A percentile compares a stretch with the other conserved stretches of the same genome.
These are phyloP conservation scores for Pestalotiopsis fici DNA, from an alignment of 2,329 filamentous ascomycete genomes.

Conservation along the genomic window DNA sequence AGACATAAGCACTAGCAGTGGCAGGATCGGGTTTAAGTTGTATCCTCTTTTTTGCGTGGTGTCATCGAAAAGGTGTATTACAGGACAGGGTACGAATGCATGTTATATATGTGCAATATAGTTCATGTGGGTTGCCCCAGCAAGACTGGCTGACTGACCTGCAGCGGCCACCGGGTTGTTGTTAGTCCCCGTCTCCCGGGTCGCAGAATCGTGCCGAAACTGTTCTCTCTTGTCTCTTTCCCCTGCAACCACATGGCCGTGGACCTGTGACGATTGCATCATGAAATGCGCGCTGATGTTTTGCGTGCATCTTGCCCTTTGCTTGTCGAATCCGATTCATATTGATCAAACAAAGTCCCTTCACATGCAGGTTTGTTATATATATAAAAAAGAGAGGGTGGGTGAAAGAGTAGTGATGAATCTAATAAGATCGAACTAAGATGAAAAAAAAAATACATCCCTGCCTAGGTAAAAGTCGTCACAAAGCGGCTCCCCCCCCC, in stretches of 20 bases:
- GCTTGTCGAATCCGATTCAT: not conserved
- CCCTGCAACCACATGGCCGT: not conserved
- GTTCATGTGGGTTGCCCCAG: not conserved
- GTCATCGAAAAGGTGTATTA: no score
- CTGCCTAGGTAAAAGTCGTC: no score
- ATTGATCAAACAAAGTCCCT: no score
- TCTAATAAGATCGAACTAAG: no score
- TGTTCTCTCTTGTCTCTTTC: not conserved
- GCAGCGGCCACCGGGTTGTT: not conserved
- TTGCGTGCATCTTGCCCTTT: not conserved
- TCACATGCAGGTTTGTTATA: no score
- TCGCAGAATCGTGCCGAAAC: not conserved
- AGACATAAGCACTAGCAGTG: not conserved
- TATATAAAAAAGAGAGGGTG: no score
- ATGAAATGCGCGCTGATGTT: not conserved
- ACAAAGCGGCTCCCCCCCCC: no score
- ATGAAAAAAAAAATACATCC: no score
- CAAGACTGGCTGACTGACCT: not conserved
- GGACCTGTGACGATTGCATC: not conserved
- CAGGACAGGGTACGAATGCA: not conserved
- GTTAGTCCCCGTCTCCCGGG: constrained; percentile 2
- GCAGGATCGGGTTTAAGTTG: not conserved
- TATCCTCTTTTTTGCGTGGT: not conserved
- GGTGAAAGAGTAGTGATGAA: no score
- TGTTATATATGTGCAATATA: not conserved